Base-by-base conservation (phyloP, 176 grass and related monocot species). In the Urochloa ruziziensis region DNA sequence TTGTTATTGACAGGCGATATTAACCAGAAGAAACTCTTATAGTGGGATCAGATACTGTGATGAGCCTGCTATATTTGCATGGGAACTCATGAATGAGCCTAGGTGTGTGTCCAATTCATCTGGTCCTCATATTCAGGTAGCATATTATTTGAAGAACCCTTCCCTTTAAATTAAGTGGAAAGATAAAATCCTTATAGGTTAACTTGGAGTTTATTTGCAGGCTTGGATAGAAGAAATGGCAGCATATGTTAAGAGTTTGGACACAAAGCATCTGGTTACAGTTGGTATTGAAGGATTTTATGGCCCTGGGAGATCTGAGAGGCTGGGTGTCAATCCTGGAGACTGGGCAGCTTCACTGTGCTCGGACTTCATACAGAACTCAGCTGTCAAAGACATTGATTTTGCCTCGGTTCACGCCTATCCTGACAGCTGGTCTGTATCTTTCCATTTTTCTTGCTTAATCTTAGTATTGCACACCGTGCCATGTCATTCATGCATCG, bases 31-130 rank as follows among this genome's bases (percentile, higher is more conserved):
- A 79, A 98, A 98, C 42, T 88, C 86, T 79, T 95, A 95, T 32
- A 98, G 93, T 87, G 93, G 96, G 86, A 80, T 98, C 70, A 93
- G 34, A 79, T 98, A 98, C 54, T 84, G 40, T 74, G 91, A 98
- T 93, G 93, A 98, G 61, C 93, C 93, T 65, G 93, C 96, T 32
- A 95, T 98, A 86, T 98, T 98, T 98, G 89, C 92, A 32, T 98
- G 96, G 96, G 96, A 98, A 76, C 90, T 98, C 44, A 95, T 98
- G 67, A 98, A 95, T 91, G 96, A 98, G 63, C 93, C 96, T 86
- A 86, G 95, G 67, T 98, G 96, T 84, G 65, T 88, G 28, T 93
- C 89, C 28, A 93, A 91, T 63, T 88, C 93, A 81, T 95, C 93
- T 30, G 84, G 78, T 82, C 89, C 89, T 82, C 59, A 91, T 91